These are phyloP conservation scores for Pharus latifolius DNA, from an alignment of 176 grass and related monocot genomes.

Conservation along the genomic window DNA sequence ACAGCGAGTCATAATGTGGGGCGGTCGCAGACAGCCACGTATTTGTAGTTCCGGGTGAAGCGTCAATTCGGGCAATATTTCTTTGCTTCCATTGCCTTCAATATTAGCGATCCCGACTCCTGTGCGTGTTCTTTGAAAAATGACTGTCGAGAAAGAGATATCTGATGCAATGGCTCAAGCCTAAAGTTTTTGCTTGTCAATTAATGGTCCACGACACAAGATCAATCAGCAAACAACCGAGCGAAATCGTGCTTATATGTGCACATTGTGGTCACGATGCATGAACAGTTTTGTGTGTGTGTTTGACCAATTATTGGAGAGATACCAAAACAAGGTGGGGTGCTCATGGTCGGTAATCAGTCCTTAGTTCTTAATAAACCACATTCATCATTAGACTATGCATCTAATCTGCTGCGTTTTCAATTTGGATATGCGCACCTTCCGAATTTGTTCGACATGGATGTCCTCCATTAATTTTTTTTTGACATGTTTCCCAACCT, in stretches of 20 bases:
- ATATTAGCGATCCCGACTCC: no score
- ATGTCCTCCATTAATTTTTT: no score
- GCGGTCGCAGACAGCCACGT: no score
- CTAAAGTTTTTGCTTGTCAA: constrained; percentile 10
- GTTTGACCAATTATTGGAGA: constrained; percentile 24
- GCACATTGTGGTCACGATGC: not conserved
- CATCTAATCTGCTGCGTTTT: no score
- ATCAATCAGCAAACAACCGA: not conserved
- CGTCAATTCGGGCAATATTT: not conserved
- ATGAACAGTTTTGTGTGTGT: not conserved
- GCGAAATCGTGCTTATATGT: not conserved
- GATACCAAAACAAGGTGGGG: not conserved
- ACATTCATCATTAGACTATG: no score
- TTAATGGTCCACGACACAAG: not conserved
- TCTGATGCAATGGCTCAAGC: constrained; percentile 1
- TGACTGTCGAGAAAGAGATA: not conserved
- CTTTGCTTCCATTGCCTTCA: no score
- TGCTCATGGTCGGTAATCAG: not conserved
- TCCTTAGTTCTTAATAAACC: no score
- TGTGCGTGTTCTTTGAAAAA: not conserved
- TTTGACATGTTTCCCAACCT: no score
- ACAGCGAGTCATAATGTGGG: no score
- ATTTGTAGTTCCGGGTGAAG: not conserved
- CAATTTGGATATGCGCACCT: no score
- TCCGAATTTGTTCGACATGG: no score